Evolutionary conservation across 371 early-diverging fungal genomes (phyloP).

Genomic region (Mucor ambiguus): DNA sequence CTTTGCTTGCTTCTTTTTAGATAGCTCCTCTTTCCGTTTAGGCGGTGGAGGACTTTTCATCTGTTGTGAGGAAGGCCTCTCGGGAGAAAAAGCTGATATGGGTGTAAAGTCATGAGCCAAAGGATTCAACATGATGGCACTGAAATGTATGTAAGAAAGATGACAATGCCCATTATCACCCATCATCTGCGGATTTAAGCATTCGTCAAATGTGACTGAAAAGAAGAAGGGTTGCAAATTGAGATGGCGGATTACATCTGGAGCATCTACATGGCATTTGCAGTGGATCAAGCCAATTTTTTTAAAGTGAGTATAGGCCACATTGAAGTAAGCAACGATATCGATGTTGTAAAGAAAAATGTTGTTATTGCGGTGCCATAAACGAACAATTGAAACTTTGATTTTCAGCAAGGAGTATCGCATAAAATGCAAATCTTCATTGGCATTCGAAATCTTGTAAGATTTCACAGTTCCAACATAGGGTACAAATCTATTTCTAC

Average conservation of each 20-base stretch:
- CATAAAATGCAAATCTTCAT: no score
- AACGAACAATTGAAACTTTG: no score
- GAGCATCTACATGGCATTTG: background rate
- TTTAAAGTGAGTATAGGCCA: no score
- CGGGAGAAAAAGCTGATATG: background rate
- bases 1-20: background rate
- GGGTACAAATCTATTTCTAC: no score
- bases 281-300: background rate
- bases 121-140: constrained; percentile 14
- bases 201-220: constrained; percentile 2
- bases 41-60: background rate
- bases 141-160: background rate
- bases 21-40: constrained; percentile 3
- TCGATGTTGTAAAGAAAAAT: no score
- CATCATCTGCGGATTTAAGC: background rate
- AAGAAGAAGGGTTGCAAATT: background rate
- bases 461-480: no score
- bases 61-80: background rate
- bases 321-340: no score
- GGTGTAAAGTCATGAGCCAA: constrained; percentile 17
- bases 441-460: no score
- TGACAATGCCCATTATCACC: background rate
- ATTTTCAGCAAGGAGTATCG: no score
- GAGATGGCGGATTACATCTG: background rate
- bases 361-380: no score